Evolutionary conservation across 1,284 basidiomycete genomes (phyloP).

Genomic region (Pyrrhoderma noxium): DNA sequence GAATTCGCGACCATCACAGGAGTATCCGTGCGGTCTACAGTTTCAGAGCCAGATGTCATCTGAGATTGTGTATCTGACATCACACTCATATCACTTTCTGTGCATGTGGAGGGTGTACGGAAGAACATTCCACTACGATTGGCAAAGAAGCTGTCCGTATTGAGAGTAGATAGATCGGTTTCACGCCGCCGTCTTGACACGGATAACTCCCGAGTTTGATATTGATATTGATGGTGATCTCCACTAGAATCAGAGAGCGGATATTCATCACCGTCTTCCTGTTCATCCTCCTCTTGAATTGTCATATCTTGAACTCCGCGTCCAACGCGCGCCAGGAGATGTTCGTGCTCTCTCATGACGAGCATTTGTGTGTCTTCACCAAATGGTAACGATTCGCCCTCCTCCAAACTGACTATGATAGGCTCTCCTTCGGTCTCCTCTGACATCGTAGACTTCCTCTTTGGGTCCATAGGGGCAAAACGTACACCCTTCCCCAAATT

Average conservation of each 20-base stretch:
- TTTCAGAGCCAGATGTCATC: background rate
- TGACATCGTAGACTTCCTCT: too few relatives aligned
- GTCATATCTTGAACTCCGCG: conserved; percentile 14
- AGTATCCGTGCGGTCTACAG: background rate
- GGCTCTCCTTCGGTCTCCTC: background rate
- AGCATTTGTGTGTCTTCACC: conserved; percentile 8
- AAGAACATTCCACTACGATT: conserved; percentile 14
- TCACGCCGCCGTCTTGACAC: background rate
- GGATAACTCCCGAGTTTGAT: too few relatives aligned
- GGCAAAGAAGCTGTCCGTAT: background rate
- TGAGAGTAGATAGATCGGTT: background rate
- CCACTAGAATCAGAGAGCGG: background rate
- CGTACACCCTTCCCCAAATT: too few relatives aligned
- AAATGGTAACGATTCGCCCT: conserved; percentile 8
- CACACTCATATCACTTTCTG: background rate
- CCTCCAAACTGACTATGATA: conserved; percentile 12
- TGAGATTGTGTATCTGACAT: background rate
- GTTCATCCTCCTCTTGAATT: conserved; percentile 18
- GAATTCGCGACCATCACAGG: conserved; percentile 1
- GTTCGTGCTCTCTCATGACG: conserved; percentile 7
- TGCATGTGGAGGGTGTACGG: background rate
- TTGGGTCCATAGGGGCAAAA: too few relatives aligned
- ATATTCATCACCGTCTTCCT: background rate
- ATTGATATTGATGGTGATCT: too few relatives aligned
- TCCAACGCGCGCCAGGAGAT: conserved; percentile 9